phyloP scores from a whole-genome alignment of 176 grass and related monocot species.

The Aegilops umbellulata region DNA sequence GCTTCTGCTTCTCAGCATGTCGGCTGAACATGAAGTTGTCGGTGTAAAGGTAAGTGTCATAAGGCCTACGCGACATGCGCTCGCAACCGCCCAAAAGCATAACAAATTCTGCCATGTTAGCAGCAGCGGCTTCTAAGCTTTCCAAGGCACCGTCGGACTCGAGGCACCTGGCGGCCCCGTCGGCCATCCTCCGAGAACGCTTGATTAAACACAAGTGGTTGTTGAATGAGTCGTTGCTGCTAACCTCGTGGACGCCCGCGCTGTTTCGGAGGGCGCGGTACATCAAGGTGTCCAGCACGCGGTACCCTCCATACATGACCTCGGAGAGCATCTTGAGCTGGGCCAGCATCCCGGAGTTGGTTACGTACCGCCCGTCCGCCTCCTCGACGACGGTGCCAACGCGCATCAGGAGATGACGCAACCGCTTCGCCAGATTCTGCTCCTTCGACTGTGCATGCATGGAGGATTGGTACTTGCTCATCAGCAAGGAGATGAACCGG shows the following conservation, averaged over 20 bases:
- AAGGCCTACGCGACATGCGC: neutral
- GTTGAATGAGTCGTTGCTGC: neutral
- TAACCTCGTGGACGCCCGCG: neutral
- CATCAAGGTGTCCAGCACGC: neutral
- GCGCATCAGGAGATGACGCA: neutral
- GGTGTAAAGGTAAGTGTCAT: neutral
- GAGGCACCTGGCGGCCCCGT: neutral
- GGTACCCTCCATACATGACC: neutral
- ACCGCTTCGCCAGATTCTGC: neutral
- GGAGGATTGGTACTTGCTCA: neutral
- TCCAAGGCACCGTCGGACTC: neutral
- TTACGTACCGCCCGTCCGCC: neutral
- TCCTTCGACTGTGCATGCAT: too few species aligned
- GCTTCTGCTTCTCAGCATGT: neutral
- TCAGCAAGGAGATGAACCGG: neutral
- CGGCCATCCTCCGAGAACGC: neutral
- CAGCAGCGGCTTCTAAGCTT: neutral
- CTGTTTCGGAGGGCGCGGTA: neutral
- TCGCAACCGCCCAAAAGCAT: neutral
- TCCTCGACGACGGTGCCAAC: neutral
- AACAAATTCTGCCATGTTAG: neutral
- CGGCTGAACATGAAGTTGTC: neutral
- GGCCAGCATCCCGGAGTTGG: neutral
- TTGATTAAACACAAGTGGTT: neutral
- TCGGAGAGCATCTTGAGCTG: neutral